Evolutionary conservation across 257 asterid species (phyloP).

Genomic region (Capsicum pubescens): DNA sequence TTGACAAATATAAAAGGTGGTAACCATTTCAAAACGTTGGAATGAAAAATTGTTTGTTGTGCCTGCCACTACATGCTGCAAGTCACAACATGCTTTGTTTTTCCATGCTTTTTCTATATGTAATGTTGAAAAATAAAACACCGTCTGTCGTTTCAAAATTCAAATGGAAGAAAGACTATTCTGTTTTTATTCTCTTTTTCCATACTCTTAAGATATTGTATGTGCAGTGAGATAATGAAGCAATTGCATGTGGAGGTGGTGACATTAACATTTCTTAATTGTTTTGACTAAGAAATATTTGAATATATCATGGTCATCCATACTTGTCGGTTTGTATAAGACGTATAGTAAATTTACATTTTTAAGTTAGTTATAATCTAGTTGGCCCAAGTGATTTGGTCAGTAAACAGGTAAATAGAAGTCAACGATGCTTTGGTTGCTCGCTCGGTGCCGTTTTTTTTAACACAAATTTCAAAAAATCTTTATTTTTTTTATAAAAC

Average conservation of each 20-base stretch:
- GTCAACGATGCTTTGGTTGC: neutral
- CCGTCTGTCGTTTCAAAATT: neutral
- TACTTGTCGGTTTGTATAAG: neutral
- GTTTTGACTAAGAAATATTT: neutral
- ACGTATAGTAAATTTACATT: neutral
- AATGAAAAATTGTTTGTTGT: neutral
- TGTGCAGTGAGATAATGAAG: neutral
- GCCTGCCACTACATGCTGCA: neutral
- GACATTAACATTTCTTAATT: neutral
- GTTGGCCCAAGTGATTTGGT: neutral
- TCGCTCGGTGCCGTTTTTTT: too few species aligned
- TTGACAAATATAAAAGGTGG: neutral
- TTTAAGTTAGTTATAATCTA: conserved; percentile 10
- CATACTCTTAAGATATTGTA: neutral
- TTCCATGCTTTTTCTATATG: neutral
- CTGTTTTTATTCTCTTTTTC: neutral
- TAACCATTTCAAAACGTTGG: neutral
- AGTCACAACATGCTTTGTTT: neutral
- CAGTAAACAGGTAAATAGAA: neutral
- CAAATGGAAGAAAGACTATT: neutral
- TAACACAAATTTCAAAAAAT: too few species aligned
- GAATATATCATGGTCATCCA: neutral
- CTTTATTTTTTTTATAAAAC: too few species aligned
- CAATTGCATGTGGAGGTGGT: conserved; percentile 17
- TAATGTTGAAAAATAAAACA: neutral